These are phyloP conservation scores for Xylaria sp. DNA, from an alignment of 2,329 filamentous ascomycete genomes.

Conservation along the genomic window DNA sequence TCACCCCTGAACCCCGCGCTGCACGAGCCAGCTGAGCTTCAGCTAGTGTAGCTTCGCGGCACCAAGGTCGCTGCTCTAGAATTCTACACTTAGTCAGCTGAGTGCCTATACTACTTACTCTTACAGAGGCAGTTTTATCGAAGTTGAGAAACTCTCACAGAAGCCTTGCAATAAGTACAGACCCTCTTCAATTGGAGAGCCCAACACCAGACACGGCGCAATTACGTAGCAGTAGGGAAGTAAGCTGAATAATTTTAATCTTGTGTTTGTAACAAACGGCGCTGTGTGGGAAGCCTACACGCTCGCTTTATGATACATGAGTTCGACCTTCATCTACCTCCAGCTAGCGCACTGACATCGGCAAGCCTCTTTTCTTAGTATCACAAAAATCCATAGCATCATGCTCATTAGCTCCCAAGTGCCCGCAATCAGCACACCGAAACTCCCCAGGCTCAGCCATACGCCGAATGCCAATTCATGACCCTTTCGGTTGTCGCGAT, in stretches of 20 bases:
- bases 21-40: background rate
- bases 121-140: no score
- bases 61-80: no score
- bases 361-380: slow-evolving; percentile 8
- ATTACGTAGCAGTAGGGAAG: no score
- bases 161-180: no score
- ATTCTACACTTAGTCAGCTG: no score
- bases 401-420: slow-evolving; percentile 8
- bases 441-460: background rate
- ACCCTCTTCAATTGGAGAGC: no score
- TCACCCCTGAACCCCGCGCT: slow-evolving; percentile 38
- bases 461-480: slow-evolving; percentile 7
- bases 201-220: no score
- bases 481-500: slow-evolving; percentile 16
- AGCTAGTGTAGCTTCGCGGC: background rate
- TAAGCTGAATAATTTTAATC: background rate
- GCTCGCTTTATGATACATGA: slow-evolving; percentile 3
- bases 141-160: no score
- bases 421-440: background rate
- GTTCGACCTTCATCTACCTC: slow-evolving; percentile 1
- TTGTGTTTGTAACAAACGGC: background rate
- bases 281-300: background rate
- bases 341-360: background rate
- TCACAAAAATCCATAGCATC: background rate
- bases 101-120: no score